Conservation (phyloP, 768 basidiomycete species). For the Tremella yokohamensis region DNA sequence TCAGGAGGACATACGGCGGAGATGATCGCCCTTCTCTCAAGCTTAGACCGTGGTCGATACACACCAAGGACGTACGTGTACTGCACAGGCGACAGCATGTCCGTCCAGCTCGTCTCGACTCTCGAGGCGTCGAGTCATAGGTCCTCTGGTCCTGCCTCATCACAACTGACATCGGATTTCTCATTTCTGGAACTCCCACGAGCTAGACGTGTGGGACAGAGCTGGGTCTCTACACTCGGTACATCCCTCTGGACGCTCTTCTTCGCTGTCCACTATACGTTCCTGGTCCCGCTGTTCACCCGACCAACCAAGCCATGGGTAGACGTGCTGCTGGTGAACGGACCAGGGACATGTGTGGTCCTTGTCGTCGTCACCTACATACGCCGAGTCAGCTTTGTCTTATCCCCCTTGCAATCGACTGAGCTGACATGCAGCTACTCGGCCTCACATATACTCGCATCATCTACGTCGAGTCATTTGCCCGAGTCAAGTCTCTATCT, state of each 20-base stretch:
- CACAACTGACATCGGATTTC: not conserved
- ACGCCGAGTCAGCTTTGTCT: constrained; percentile 60
- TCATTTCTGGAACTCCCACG: constrained; percentile 64
- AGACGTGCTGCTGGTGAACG: constrained; percentile 83
- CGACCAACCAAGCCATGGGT: constrained; percentile 50
- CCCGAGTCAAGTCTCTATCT: constrained; percentile 74
- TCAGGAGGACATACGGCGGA: constrained; percentile 93
- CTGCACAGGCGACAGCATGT: constrained; percentile 76
- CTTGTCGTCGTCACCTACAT: constrained; percentile 69
- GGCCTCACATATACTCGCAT: constrained; percentile 67
- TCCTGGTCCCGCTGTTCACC: constrained; percentile 56
- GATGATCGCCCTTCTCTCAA: constrained; percentile 66
- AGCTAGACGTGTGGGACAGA: constrained; percentile 80
- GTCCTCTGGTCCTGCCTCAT: not conserved
- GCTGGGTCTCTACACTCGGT: constrained; percentile 64
- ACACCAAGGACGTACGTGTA: constrained; percentile 73
- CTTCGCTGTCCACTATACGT: constrained; percentile 62
- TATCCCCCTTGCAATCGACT: constrained; percentile 7
- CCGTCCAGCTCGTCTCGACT: constrained; percentile 63
- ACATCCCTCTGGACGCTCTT: constrained; percentile 64
- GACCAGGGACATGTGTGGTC: constrained; percentile 87
- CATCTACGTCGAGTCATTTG: constrained; percentile 91
- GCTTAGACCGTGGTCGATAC: constrained; percentile 73
- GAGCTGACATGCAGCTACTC: constrained; percentile 59
- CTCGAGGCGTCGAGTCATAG: constrained; percentile 57